Evolutionary conservation across 139 green algal species (phyloP).

Genomic region (Spirogloea muscicola): DNA sequence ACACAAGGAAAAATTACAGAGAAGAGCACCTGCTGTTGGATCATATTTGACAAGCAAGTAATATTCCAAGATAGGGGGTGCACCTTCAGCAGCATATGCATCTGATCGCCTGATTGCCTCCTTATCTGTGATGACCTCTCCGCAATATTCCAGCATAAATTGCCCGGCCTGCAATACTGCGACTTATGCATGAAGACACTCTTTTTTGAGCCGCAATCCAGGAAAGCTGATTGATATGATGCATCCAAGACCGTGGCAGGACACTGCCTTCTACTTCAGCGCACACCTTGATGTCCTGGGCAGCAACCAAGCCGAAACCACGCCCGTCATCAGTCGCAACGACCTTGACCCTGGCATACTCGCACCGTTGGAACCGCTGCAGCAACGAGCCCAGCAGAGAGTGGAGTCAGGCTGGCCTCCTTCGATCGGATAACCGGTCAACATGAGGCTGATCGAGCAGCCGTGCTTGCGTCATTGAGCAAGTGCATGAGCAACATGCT

Average conservation of each 20-base stretch:
- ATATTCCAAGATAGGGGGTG: slow-evolving; percentile 56
- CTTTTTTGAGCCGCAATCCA: background rate
- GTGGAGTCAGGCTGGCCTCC: no score
- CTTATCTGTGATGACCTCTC: slow-evolving; percentile 94
- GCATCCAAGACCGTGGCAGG: background rate
- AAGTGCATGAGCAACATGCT: background rate
- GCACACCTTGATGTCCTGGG: slow-evolving; percentile 23
- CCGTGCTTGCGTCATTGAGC: background rate
- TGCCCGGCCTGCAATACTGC: slow-evolving; percentile 55
- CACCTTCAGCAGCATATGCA: slow-evolving; percentile 70
- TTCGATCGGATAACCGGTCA: no score
- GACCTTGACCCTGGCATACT: slow-evolving; percentile 22
- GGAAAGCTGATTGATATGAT: background rate
- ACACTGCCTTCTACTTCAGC: background rate
- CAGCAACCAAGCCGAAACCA: slow-evolving; percentile 39
- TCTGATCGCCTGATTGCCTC: slow-evolving; percentile 82
- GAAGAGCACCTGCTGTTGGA: no score
- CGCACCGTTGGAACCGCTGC: slow-evolving; percentile 43
- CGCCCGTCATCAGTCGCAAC: background rate
- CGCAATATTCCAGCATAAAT: slow-evolving; percentile 97
- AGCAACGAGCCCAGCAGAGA: no score
- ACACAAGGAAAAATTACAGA: slow-evolving; percentile 9
- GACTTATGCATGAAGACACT: background rate
- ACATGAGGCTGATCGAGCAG: background rate
- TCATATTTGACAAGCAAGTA: no score